A percentile compares a stretch with the other conserved stretches of the same genome.
These are phyloP conservation scores for Mortierella sp. DNA, from an alignment of 371 early-diverging fungal genomes.

Conservation along the genomic window DNA sequence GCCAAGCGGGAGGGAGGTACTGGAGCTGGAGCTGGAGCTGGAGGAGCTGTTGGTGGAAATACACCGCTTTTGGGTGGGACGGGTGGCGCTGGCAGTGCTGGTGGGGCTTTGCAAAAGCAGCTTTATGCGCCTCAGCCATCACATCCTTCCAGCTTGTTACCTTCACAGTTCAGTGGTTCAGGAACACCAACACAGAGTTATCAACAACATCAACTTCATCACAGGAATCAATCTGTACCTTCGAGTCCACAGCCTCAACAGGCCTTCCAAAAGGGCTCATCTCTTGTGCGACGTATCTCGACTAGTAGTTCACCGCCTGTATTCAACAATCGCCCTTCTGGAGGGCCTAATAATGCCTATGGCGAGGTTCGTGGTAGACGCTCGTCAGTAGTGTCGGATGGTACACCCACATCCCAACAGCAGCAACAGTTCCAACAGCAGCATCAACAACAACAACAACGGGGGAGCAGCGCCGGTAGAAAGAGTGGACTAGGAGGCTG, in stretches of 20 bases:
- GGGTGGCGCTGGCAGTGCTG: neutral
- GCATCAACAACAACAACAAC: conserved; percentile 5
- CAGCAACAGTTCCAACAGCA: conserved; percentile 2
- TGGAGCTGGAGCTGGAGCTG: too few species aligned
- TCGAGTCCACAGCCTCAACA: conserved; percentile 52
- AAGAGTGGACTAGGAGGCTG: conserved; percentile 37
- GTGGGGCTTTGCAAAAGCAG: conserved; percentile 25
- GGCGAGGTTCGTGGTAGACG: conserved; percentile 24
- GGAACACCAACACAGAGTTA: conserved; percentile 27
- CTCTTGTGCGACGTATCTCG: conserved; percentile 33
- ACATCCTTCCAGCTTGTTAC: conserved; percentile 31
- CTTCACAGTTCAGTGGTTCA: conserved; percentile 14
- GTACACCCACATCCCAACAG: conserved; percentile 11
- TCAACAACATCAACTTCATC: conserved; percentile 37
- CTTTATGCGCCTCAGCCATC: conserved; percentile 47
- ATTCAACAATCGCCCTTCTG: conserved; percentile 13
- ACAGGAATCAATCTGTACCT: conserved; percentile 42
- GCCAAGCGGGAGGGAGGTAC: conserved; percentile 56
- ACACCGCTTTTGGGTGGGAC: neutral
- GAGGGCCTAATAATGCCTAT: conserved; percentile 1
- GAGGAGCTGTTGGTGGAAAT: conserved; percentile 20
- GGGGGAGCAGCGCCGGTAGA: conserved; percentile 9
- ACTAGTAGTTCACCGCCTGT: conserved; percentile 21
- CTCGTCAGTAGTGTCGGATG: conserved; percentile 27
- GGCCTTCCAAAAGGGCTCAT: conserved; percentile 25